Base-by-base conservation (phyloP, 108 stramenopile species). In the Pseudonitzschia multiseries region DNA sequence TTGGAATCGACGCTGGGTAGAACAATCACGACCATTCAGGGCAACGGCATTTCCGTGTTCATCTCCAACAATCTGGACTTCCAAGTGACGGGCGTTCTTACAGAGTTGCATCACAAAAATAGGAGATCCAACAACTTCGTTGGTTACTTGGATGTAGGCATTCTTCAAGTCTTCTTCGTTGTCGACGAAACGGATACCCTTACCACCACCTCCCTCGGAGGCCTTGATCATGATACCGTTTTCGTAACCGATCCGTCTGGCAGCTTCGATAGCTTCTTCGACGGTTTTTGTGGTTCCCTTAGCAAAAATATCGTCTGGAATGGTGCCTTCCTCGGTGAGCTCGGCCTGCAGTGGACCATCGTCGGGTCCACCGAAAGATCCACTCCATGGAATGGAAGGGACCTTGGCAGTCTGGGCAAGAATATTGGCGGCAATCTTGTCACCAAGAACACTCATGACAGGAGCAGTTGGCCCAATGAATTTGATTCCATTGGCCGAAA, bases 31-130 rank as follows among this genome's bases (percentile, higher is more conserved):
- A 61, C 97, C 98, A 64, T 88, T 96, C 65, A 99, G 80, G 68
- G 97, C 96, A 36, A 98, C 95, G 59, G 96, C 97, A 75, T 98
- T 98, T 24, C 98, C 98, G 72, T 95, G 93, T 74, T 92, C 83
- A 83, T 99, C 98, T 63, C 97, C 98, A 69, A 99, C 96, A 80
- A 99, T 97, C 78, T 99, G 98, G 14, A 99, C 96, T 82, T 99
- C 98, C 68, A 99, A 86, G 86, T 98, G 98, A 80, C 98, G 94
- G 15, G 97, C 95, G 69, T 97, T 96, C 77, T 97, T 96, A 85
- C 96, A 96, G 24, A 98, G 92, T 79, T 98, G 97, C 96, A 98
- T 98, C 73, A 98, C 78, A 75, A 98, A 98, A 74, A 98, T 96
- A 54, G 98, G 98, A 31, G 94, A 95, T 42, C 98, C 98, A 59